Evolutionary conservation across 176 grass and related monocot genomes (phyloP), one percentile per base, ranked within the genome.

Genomic region (Leersia perrieri): DNA sequence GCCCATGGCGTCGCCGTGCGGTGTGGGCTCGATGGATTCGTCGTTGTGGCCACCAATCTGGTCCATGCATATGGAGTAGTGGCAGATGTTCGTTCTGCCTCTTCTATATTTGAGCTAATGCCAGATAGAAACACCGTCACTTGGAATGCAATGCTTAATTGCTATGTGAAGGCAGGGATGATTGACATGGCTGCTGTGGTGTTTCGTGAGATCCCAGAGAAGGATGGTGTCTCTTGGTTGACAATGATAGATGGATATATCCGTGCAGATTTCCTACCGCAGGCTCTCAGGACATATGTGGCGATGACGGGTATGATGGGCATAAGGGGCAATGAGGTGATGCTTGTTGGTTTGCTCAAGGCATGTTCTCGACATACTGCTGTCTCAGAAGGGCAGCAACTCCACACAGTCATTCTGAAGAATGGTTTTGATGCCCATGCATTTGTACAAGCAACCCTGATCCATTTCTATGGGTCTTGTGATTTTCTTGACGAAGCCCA

Each of bases 131-230:
- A 84, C 64, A 87, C 72, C 0, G 61, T 94, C 32, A 91, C 88
- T 18, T 94, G 92, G 92, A 94, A 94, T 25, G 76, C 55, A 12
- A 86, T 94, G 88, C 80, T 91, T 44, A 94, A 94, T 53, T 89
- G 88, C 4, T 94, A 91, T 41, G 71, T 83, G 27, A 91, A 94
- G 80, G 83, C 88, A 7, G 86, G 86, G 33, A 72, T 86, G 64
- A 22, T 91, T 29, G 42, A 73, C 6, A 82, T 74, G 47, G 92
- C 88, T n/a, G 66, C 3, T 9, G 83, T 91, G 18, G 32, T 89
- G 7, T 94, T 94, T 4, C 26, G 77, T 53, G 81, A 41, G 33
- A 89, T 81, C 40, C 80, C 86, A 1, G 67, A 60, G 41, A 74
- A 69, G 41, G 89, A 94, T 72, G 81, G 66, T 33, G 77, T 94